Evolutionary conservation across 148 eudicot genomes (phyloP).

Genomic region (Fagopyrum esculentum): DNA sequence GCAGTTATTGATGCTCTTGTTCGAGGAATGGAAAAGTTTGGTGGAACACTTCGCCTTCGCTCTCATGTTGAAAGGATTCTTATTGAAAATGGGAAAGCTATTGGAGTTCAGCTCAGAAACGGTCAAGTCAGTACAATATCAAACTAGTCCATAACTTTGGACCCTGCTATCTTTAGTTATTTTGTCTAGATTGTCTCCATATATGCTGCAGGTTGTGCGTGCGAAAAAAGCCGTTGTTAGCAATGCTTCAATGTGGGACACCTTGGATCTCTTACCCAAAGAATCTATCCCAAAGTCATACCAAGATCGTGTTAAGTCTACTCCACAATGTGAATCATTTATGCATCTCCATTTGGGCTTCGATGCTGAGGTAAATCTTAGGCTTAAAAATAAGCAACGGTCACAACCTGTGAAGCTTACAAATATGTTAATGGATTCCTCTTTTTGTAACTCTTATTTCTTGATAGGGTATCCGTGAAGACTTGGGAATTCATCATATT

Average conservation of each 20-base stretch:
- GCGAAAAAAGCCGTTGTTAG: conserved; percentile 97
- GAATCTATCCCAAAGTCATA: conserved; percentile 64
- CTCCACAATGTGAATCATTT: conserved; percentile 94
- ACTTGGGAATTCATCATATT: conserved; percentile 87
- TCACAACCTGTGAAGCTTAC: background rate
- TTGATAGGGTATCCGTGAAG: conserved; percentile 61
- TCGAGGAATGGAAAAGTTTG: conserved; percentile 76
- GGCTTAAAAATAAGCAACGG: background rate
- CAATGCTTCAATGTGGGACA: conserved; percentile 99
- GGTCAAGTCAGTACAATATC: conserved; percentile 70
- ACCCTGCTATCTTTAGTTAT: background rate
- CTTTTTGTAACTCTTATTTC: background rate
- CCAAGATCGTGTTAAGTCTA: conserved; percentile 46
- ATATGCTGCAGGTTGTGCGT: conserved; percentile 62
- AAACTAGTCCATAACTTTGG: background rate
- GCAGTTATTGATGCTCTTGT: conserved; percentile 87
- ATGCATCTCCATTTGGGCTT: conserved; percentile 99
- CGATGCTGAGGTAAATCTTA: conserved; percentile 62
- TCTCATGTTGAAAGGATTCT: conserved; percentile 83
- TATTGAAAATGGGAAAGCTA: conserved; percentile 86
- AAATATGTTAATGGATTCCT: background rate
- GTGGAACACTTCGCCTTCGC: conserved; percentile 70
- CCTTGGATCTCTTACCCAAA: conserved; percentile 59
- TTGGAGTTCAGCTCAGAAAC: conserved; percentile 75
- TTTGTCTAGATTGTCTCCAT: background rate